Percentiles rank a stretch among this genome's conserved stretches.
Evolutionary conservation across 2,329 filamentous ascomycete genomes (phyloP).

Genomic region (Rosellinia necatrix): DNA sequence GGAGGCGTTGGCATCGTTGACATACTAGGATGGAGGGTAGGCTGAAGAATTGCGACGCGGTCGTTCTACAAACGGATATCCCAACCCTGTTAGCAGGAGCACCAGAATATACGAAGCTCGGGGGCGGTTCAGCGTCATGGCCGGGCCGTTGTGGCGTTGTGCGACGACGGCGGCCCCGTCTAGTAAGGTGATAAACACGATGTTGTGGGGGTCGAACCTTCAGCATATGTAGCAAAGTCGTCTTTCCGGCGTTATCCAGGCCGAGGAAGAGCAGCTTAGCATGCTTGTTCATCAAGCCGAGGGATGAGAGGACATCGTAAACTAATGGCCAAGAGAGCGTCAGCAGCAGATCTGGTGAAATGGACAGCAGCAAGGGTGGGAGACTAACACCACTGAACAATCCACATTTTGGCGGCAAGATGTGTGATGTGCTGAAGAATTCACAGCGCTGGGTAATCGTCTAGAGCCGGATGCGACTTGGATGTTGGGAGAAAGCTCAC

Average conservation of each 20-base stretch:
- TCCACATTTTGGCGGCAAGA: constrained; percentile 72
- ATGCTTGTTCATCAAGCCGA: constrained; percentile 93
- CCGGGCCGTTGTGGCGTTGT: constrained; percentile 2
- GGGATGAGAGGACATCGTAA: constrained; percentile 85
- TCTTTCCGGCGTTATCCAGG: constrained; percentile 94
- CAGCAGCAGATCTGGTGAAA: constrained; percentile 32
- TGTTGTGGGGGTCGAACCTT: constrained; percentile 65
- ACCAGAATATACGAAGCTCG: neutral
- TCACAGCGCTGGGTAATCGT: constrained; percentile 11
- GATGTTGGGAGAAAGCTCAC: constrained; percentile 22
- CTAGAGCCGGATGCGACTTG: neutral
- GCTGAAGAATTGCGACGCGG: constrained; percentile 87
- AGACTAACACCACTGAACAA: constrained; percentile 90
- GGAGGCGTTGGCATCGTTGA: constrained; percentile 31
- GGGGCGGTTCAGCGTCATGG: constrained; percentile 12
- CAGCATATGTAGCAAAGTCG: constrained; percentile 90
- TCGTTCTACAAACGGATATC: constrained; percentile 67
- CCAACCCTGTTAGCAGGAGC: constrained; percentile 9
- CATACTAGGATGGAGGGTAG: constrained; percentile 89
- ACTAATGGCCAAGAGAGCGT: constrained; percentile 57
- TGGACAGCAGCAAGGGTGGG: constrained; percentile 18
- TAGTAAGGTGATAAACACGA: neutral
- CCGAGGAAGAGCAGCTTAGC: constrained; percentile 93
- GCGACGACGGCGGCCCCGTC: constrained; percentile 1
- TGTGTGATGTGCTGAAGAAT: constrained; percentile 12